phyloP scores from a whole-genome alignment of 2,329 filamentous ascomycete species.

The Zasmidium angulare region DNA sequence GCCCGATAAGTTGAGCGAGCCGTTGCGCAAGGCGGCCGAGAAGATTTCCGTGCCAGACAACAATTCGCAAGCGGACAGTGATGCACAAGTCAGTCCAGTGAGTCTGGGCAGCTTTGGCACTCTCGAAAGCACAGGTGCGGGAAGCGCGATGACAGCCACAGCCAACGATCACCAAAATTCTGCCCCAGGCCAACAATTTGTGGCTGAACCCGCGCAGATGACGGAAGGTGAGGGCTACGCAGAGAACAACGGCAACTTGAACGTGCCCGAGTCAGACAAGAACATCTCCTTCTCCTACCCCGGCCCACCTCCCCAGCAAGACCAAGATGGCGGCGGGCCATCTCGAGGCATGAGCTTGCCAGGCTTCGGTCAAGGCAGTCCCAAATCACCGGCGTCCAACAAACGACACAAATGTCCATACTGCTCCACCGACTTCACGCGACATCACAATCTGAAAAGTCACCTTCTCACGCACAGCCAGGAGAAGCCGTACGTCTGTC shows the following conservation, averaged over 20 bases:
- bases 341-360: slow-evolving; percentile 59
- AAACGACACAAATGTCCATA: slow-evolving; percentile 98
- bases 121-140: slow-evolving; percentile 46
- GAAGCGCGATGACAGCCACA: slow-evolving; percentile 39
- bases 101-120: slow-evolving; percentile 57
- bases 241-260: slow-evolving; percentile 23
- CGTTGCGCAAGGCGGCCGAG: slow-evolving; percentile 49
- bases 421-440: slow-evolving; percentile 93
- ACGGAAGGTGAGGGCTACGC: slow-evolving; percentile 39
- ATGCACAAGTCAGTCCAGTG: slow-evolving; percentile 52
- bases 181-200: slow-evolving; percentile 37
- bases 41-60: slow-evolving; percentile 51
- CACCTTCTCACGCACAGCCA: slow-evolving; percentile 96
- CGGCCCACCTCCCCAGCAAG: slow-evolving; percentile 51
- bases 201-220: slow-evolving; percentile 36
- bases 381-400: slow-evolving; percentile 64
- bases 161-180: slow-evolving; percentile 53
- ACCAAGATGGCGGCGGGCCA: slow-evolving; percentile 48
- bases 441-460: slow-evolving; percentile 96
- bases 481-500: slow-evolving; percentile 94
- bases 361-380: slow-evolving; percentile 53
- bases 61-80: slow-evolving; percentile 40
- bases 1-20: slow-evolving; percentile 48
- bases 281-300: slow-evolving; percentile 65
- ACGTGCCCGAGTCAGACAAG: slow-evolving; percentile 43